A percentile compares a stretch with the other conserved stretches of the same genome.
Evolutionary conservation across 2,329 filamentous ascomycete genomes (phyloP).

Genomic region (Clarireedia sp.): DNA sequence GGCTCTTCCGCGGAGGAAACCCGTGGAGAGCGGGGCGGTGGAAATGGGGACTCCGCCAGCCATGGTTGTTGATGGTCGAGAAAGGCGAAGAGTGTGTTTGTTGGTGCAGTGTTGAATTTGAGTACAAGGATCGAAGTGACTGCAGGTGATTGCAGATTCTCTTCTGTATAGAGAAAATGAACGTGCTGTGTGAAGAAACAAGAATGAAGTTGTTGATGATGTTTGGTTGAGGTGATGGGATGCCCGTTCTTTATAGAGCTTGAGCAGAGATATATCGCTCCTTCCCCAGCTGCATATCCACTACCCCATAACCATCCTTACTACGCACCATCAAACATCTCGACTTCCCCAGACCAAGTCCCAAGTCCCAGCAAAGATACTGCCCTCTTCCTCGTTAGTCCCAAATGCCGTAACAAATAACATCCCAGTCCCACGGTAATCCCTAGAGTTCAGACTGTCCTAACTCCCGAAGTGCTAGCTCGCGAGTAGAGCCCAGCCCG

Average conservation of each 20-base stretch:
- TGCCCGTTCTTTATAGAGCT: conserved; percentile 2
- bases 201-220: not conserved
- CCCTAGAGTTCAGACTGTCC: no score
- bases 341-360: not conserved
- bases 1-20: conserved; percentile 32
- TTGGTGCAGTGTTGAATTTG: not conserved
- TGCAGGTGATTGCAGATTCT: no score
- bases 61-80: conserved; percentile 27
- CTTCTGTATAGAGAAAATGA: not conserved
- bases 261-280: not conserved
- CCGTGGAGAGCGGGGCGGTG: conserved; percentile 31
- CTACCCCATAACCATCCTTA: not conserved
- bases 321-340: not conserved
- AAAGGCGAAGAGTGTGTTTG: not conserved
- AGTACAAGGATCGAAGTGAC: no score
- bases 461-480: no score
- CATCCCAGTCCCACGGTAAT: not conserved
- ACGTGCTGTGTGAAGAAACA: not conserved
- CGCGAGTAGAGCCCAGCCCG: no score
- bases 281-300: not conserved
- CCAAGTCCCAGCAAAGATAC: not conserved
- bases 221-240: not conserved
- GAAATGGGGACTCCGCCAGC: conserved; percentile 35
- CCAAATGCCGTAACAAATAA: not conserved
- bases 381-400: not conserved